phyloP scores from a whole-genome alignment of 805 yeast genomes.

The Yarrowia sp. region DNA sequence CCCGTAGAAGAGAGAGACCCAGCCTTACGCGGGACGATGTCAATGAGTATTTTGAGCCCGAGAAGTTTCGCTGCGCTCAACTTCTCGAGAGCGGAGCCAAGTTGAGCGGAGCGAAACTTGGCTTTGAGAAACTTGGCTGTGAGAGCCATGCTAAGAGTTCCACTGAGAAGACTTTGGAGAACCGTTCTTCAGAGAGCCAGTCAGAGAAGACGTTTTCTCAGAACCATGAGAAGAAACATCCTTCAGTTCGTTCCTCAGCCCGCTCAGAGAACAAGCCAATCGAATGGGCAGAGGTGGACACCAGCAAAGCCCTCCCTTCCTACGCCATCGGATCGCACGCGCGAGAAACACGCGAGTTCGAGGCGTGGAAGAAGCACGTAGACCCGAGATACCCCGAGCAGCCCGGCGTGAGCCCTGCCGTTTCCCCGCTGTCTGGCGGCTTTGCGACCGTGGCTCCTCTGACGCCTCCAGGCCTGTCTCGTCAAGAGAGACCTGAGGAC shows the following conservation, averaged over 20 bases:
- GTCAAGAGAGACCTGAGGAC: neutral
- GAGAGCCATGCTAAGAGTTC: no score
- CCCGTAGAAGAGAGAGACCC: constrained; percentile 19
- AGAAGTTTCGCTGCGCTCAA: no score
- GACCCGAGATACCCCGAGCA: constrained; percentile 10
- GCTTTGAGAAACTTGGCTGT: no score
- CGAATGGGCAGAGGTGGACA: constrained; percentile 9
- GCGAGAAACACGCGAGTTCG: neutral
- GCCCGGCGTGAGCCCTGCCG: neutral
- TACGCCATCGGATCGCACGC: constrained; percentile 1
- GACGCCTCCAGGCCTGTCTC: constrained; percentile 1
- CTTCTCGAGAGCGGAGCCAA: no score
- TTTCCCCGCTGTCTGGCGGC: neutral
- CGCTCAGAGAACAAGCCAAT: neutral
- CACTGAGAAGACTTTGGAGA: no score
- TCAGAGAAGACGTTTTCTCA: no score
- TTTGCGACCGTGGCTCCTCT: constrained; percentile 2
- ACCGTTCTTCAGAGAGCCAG: no score
- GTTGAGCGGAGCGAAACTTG: no score
- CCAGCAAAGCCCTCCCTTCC: constrained; percentile 1
- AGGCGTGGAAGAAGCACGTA: neutral
- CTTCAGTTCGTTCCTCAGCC: no score
- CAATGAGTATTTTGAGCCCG: neutral
- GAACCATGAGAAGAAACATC: no score
- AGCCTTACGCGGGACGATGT: constrained; percentile 8